A percentile compares a stretch with the other conserved stretches of the same genome.
phyloP scores from a whole-genome alignment of 2,329 filamentous ascomycete genomes.

The Phialemonium atrogriseum region DNA sequence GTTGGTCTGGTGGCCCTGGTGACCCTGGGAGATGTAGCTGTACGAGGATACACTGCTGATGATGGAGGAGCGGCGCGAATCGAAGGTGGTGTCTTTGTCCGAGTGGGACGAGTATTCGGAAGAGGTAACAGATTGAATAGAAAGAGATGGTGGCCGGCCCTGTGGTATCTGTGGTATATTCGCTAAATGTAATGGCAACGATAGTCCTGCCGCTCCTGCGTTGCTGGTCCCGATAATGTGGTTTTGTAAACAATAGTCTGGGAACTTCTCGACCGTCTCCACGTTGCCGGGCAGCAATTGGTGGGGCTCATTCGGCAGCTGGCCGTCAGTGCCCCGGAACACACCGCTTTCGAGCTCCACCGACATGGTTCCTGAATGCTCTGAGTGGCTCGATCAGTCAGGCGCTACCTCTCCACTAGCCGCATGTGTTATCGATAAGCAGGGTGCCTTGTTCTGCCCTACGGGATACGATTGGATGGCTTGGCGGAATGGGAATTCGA shows the following conservation, averaged over 20 bases:
- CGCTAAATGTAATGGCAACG: too few species aligned
- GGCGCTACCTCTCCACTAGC: too few species aligned
- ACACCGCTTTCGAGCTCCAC: not conserved
- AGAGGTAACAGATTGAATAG: constrained; percentile 19
- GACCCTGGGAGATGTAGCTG: constrained; percentile 8
- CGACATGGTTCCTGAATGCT: constrained; percentile 2
- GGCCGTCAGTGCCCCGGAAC: constrained; percentile 1
- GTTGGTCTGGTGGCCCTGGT: constrained; percentile 12
- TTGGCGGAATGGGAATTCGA: too few species aligned
- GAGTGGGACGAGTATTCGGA: constrained; percentile 17
- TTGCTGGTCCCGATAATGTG: constrained; percentile 4
- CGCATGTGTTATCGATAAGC: constrained; percentile 10
- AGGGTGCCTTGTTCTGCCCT: too few species aligned
- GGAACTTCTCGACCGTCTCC: constrained; percentile 25
- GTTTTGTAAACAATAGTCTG: constrained; percentile 35
- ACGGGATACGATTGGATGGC: too few species aligned
- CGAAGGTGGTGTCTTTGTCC: constrained; percentile 15
- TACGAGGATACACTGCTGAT: constrained; percentile 18
- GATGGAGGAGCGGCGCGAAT: constrained; percentile 20
- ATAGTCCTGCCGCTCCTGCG: too few species aligned
- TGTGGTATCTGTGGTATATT: too few species aligned
- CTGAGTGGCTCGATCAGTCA: too few species aligned
- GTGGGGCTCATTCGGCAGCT: not conserved
- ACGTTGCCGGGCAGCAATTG: constrained; percentile 26
- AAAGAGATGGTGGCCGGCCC: constrained; percentile 15